Evolutionary conservation across 148 eudicot species (phyloP), one percentile per base, ranked within the genome.

Genomic region (Heliosperma pusillum): DNA sequence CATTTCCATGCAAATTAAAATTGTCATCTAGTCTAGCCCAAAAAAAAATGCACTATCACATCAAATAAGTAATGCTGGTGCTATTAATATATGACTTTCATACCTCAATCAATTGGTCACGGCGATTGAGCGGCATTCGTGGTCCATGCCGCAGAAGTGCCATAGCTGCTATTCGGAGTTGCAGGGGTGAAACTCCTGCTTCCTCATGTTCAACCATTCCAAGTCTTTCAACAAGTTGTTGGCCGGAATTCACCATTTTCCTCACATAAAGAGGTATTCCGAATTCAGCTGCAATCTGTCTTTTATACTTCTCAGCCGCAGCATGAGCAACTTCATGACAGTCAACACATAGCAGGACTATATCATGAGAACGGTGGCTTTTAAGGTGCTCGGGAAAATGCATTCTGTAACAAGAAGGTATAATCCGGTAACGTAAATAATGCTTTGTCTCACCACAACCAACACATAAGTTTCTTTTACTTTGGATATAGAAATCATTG

Each of bases 341-440:
- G 76, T 92, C 99, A 60, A 95, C 99, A 78, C 99, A 95, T 76
- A 95, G 83, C 69, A 95, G 84, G 80, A 95, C 99, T 79, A 95
- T 95, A 81, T 95, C 99, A 88, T 95, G 99, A 80, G 99, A 95
- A 27, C 97, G 89, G 64, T 95, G 99, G 74, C 99, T 95, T 86
- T 95, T 95, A 79, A 95, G 88, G 78, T 90, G 99, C 86, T 95
- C 99, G 1, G 97, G 99, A 73, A 95, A 95, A 86, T 95, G 97
- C 80, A 95, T 77, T 85, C 99, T 88, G 88, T 95, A 95, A 85
- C 99, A 95, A 42, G 99, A 95, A 10, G 99, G 99, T 66, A 95
- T 95, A 71, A 95, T 90, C 81, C 99, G 84, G 75, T 95, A 95
- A 24, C 99, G 89, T 78, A 92, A 70, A 79, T 95, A 95, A 89